These are phyloP conservation scores for Calcarisporium arbuscula DNA, from an alignment of 2,329 filamentous ascomycete species.

Conservation along the genomic window DNA sequence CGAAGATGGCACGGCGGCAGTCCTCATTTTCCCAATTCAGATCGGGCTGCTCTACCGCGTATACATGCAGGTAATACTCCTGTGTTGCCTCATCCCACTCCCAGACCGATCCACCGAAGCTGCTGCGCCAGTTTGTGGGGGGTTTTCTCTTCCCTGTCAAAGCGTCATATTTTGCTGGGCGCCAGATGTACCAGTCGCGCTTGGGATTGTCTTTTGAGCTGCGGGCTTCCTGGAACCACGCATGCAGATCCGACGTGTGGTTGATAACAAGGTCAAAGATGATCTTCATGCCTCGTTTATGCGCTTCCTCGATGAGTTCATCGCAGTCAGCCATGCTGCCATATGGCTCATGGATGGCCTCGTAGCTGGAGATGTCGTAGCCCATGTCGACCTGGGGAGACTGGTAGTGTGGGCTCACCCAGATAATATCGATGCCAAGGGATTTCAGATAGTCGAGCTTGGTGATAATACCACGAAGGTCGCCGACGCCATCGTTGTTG, in stretches of 20 bases:
- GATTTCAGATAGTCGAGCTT: conserved; percentile 45
- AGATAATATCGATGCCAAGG: conserved; percentile 46
- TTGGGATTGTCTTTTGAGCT: conserved; percentile 42
- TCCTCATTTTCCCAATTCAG: conserved; percentile 61
- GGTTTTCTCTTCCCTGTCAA: conserved; percentile 28
- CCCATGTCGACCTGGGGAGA: conserved; percentile 51
- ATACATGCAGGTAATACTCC: conserved; percentile 51
- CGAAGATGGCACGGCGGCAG: conserved; percentile 52
- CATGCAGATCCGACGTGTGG: conserved; percentile 32
- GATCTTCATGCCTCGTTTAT: conserved; percentile 7
- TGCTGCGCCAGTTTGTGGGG: conserved; percentile 38
- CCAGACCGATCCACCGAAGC: conserved; percentile 32
- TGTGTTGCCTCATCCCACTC: conserved; percentile 27
- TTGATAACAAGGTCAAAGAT: conserved; percentile 24
- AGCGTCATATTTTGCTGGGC: conserved; percentile 30
- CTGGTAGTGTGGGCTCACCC: conserved; percentile 31
- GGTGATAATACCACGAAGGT: conserved; percentile 46
- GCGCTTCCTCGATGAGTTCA: conserved; percentile 1
- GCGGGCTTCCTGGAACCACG: conserved; percentile 52
- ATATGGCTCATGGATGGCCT: conserved; percentile 53
- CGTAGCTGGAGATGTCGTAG: conserved; percentile 62
- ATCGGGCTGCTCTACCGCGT: conserved; percentile 57
- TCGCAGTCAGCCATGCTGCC: conserved; percentile 22
- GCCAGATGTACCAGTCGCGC: conserved; percentile 52
- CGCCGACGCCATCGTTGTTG: conserved; percentile 47